phyloP scores from a whole-genome alignment of 2,329 filamentous ascomycete species.

The Xylaria multiplex region DNA sequence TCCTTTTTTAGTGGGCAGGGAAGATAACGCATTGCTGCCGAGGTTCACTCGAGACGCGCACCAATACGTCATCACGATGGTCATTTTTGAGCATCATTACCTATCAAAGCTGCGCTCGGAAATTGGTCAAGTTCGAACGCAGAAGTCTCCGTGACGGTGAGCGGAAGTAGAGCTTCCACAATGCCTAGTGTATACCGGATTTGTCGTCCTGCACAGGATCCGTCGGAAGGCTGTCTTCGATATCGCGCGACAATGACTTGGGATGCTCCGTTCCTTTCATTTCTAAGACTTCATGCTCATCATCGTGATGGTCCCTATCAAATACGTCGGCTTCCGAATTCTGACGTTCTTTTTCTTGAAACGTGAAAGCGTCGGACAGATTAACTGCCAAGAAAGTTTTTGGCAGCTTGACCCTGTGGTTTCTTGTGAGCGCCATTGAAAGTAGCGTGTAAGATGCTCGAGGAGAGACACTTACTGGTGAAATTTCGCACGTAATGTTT shows the following conservation, averaged over 20 bases:
- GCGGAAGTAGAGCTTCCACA: constrained; percentile 42
- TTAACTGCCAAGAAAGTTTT: constrained; percentile 74
- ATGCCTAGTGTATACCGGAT: constrained; percentile 7
- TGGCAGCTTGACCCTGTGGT: constrained; percentile 68
- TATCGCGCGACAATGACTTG: constrained; percentile 32
- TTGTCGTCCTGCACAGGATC: constrained; percentile 30
- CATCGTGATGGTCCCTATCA: constrained; percentile 57
- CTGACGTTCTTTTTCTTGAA: constrained; percentile 65
- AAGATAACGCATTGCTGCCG: constrained; percentile 22
- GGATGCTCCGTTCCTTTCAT: constrained; percentile 41
- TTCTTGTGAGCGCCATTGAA: constrained; percentile 30
- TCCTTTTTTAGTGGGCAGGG: constrained; percentile 19
- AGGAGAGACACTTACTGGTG: constrained; percentile 74
- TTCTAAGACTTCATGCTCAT: constrained; percentile 41
- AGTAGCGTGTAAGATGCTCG: constrained; percentile 13
- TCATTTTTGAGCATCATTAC: constrained; percentile 32
- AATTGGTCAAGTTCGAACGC: constrained; percentile 4
- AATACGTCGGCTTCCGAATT: constrained; percentile 58
- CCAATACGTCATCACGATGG: constrained; percentile 34
- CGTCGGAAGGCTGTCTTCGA: constrained; percentile 36
- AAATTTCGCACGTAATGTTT: constrained; percentile 93
- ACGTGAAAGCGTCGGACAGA: constrained; percentile 69
- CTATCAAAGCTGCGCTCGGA: constrained; percentile 23
- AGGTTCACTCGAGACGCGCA: constrained; percentile 21
- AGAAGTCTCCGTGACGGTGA: constrained; percentile 19